Evolutionary conservation across 805 yeast genomes (phyloP), one percentile per base, ranked within the genome.

Genomic region (Novakomyces olei): DNA sequence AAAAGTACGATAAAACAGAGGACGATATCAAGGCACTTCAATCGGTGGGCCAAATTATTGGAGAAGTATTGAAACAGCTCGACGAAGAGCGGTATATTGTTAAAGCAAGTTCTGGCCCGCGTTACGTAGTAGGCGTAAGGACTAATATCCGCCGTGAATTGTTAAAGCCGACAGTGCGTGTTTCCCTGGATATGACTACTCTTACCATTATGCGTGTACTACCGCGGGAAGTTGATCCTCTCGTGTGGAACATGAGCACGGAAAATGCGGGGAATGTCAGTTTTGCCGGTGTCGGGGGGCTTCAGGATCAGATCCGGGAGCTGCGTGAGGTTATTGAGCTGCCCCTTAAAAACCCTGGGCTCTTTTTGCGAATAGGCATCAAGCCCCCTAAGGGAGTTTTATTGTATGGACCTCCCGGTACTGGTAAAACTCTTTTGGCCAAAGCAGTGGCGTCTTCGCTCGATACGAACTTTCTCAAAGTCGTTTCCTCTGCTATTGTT

Each of bases 321-420:
- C 65, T 88, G 44, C 72, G 98, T 53, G 98, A 88, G 58, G 98
- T 88, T 36, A 88, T 88, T 51, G 98, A 88, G 57, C 61, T 88
- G 47, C 98, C 98, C 2, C 65, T 88, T 49, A 88, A 88, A 55
- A 88, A 88, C 53, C 98, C 98, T 2, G 98, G 88, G 56, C 65
- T 88, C 45, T 88, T 88, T 54, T 61, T 77, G 39, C 72, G 98
- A 52, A 94, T 88, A 22, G 98, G 98, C 31, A 88, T 88, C 54
- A 81, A 81, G 50, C 92, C 95, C n/a, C 98, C 98, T 36, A 88
- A 88, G 55, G 98, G 96, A 53, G 96, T 85, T 18, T 60, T 88
- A 39, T 63, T 88, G 33, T 88, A 88, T 50, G 98, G 98, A 5
- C 98, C 98, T 5, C 98, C 98, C 16, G 98, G 98, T 47, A 88